These are phyloP conservation scores for Coemansia umbellata DNA, from an alignment of 192 early-diverging fungal genomes.

Conservation along the genomic window DNA sequence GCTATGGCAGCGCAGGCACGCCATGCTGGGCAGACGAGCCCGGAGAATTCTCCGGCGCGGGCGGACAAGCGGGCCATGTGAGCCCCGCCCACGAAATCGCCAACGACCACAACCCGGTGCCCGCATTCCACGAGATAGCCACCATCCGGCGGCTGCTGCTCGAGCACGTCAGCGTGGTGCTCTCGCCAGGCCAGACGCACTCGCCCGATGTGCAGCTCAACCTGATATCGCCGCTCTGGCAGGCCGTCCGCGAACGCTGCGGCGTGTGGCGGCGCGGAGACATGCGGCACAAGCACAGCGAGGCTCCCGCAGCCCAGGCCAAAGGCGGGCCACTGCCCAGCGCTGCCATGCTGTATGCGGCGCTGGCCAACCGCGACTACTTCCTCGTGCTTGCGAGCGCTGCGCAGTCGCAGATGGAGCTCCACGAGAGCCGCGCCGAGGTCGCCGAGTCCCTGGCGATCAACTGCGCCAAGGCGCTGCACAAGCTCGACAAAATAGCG, in stretches of 20 bases:
- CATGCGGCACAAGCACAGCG: conserved; percentile 23
- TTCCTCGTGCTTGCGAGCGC: conserved; percentile 31
- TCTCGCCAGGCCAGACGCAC: conserved; percentile 31
- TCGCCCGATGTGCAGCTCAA: conserved; percentile 45
- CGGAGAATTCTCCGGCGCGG: too few species aligned
- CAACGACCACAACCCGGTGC: conserved; percentile 33
- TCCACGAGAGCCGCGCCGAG: conserved; percentile 37
- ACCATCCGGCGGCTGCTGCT: conserved; percentile 26
- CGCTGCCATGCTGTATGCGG: conserved; percentile 38
- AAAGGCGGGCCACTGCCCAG: conserved; percentile 30
- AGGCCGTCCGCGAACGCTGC: conserved; percentile 23
- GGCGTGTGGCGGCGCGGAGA: conserved; percentile 31
- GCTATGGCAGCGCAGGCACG: background rate
- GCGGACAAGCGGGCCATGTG: too few species aligned
- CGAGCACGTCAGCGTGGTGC: conserved; percentile 35
- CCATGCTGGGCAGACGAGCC: too few species aligned
- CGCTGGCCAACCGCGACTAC: conserved; percentile 44
- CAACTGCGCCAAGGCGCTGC: conserved; percentile 37
- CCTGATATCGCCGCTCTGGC: conserved; percentile 37
- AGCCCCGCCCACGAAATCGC: conserved; percentile 11
- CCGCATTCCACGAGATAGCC: conserved; percentile 33
- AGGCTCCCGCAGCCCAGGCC: background rate
- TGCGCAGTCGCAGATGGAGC: conserved; percentile 41
- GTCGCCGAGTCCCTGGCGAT: conserved; percentile 40
- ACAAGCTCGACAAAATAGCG: conserved; percentile 17